Evolutionary conservation across 495 filamentous ascomycete genomes (phyloP).

Genomic region (Xanthoparmelia taractica): DNA sequence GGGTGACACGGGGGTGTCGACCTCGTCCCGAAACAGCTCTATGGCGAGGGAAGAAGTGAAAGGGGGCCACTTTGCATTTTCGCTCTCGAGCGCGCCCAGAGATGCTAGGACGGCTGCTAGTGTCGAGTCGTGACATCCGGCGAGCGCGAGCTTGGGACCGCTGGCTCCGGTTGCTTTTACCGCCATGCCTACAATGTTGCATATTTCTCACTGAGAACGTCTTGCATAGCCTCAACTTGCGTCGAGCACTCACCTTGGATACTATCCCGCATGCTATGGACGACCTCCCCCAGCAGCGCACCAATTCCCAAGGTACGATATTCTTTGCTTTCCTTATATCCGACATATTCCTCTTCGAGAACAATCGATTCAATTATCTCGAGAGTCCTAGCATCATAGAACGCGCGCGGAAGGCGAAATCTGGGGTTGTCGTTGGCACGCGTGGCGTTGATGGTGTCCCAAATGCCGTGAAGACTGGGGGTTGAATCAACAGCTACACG

Average conservation of each 20-base stretch:
- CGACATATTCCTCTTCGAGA: slow-evolving; percentile 6
- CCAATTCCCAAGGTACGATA: slow-evolving; percentile 11
- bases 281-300: slow-evolving; percentile 8
- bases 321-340: slow-evolving; percentile 7
- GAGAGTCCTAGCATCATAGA: background rate
- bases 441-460: slow-evolving; percentile 10
- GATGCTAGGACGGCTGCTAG: background rate
- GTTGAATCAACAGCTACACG: slow-evolving; percentile 8
- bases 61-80: background rate
- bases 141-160: background rate
- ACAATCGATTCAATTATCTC: slow-evolving; percentile 5
- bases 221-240: background rate
- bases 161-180: no score
- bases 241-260: background rate
- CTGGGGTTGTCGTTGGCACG: background rate
- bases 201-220: background rate
- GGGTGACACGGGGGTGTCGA: background rate
- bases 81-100: background rate
- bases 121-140: slow-evolving; percentile 2
- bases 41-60: slow-evolving; percentile 7
- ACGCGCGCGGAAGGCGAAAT: background rate
- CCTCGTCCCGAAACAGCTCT: slow-evolving; percentile 1
- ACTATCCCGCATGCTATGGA: slow-evolving; percentile 3
- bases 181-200: background rate
- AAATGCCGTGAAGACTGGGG: slow-evolving; percentile 10